phyloP scores from a whole-genome alignment of 345 rosid species.

The Arabis alpina region DNA sequence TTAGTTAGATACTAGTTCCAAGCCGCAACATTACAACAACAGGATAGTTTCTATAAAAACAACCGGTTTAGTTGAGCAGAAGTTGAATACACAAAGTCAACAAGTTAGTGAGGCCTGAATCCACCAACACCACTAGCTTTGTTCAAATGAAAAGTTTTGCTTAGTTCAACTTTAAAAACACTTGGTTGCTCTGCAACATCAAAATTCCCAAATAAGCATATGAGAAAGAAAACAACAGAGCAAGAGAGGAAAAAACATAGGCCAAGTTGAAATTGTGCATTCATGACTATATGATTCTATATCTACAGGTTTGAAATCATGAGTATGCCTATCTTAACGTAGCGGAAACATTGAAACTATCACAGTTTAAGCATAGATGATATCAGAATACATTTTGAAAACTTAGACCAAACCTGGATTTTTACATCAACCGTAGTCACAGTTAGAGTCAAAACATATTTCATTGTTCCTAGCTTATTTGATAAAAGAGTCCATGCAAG shows the following conservation, averaged over 20 bases:
- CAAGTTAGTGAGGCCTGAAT: conserved; percentile 29
- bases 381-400: not conserved
- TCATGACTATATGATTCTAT: not conserved
- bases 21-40: conserved; percentile 28
- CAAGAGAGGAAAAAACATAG: not conserved
- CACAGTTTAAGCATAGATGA: not conserved
- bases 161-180: conserved; percentile 80
- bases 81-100: conserved; percentile 26
- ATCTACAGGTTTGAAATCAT: not conserved
- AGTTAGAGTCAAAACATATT: not conserved
- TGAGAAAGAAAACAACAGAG: not conserved
- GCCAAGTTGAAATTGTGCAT: not conserved
- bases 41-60: not conserved
- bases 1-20: conserved; percentile 14
- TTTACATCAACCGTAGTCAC: not conserved
- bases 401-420: not conserved
- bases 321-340: not conserved
- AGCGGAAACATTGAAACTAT: not conserved
- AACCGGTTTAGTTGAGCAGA: conserved; percentile 20
- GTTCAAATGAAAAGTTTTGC: conserved; percentile 68
- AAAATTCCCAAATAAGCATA: not conserved
- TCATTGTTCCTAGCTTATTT: not conserved
- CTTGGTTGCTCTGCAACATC: conserved; percentile 76
- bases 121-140: conserved; percentile 31
- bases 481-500: not conserved